Evolutionary conservation across 192 early-diverging fungal genomes (phyloP).

Genomic region (Ramicandelaber brevisporus): DNA sequence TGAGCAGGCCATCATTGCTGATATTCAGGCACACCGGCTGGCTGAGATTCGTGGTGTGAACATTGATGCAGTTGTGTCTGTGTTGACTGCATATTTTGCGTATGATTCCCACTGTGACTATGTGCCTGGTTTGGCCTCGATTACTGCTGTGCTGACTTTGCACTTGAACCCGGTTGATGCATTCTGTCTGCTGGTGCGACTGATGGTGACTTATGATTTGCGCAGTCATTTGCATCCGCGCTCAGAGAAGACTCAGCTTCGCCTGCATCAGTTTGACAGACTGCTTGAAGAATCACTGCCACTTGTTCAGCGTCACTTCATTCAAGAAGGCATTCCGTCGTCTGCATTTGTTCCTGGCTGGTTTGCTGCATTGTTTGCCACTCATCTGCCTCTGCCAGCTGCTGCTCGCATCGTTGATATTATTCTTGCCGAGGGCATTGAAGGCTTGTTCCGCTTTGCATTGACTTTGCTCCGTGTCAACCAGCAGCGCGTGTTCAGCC

Average conservation of each 20-base stretch:
- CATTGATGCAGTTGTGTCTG: too few species aligned
- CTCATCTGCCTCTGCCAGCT: slow-evolving; percentile 71
- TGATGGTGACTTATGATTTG: slow-evolving; percentile 79
- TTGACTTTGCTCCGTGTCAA: slow-evolving; percentile 70
- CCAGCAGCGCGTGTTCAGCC: slow-evolving; percentile 42
- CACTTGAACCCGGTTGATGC: slow-evolving; percentile 96
- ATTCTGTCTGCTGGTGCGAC: slow-evolving; percentile 69
- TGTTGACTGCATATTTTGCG: slow-evolving; percentile 72
- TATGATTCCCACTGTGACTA: slow-evolving; percentile 90
- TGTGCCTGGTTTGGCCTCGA: slow-evolving; percentile 84
- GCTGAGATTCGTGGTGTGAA: too few species aligned
- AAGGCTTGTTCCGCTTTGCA: slow-evolving; percentile 60
- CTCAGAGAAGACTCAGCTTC: slow-evolving; percentile 66
- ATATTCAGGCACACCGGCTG: too few species aligned
- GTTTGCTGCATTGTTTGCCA: slow-evolving; percentile 98
- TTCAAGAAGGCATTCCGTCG: slow-evolving; percentile 53
- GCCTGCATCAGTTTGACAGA: slow-evolving; percentile 74
- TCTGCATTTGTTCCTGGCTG: slow-evolving; percentile 95
- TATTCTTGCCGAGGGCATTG: slow-evolving; percentile 86
- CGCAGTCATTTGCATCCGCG: slow-evolving; percentile 70
- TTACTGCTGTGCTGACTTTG: slow-evolving; percentile 69
- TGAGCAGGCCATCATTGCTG: too few species aligned
- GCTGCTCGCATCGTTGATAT: slow-evolving; percentile 84
- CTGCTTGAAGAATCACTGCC: slow-evolving; percentile 67
- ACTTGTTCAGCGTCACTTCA: slow-evolving; percentile 49